Evolutionary conservation across 2,329 filamentous ascomycete species (phyloP).

Genomic region (Ascochyta fabae): DNA sequence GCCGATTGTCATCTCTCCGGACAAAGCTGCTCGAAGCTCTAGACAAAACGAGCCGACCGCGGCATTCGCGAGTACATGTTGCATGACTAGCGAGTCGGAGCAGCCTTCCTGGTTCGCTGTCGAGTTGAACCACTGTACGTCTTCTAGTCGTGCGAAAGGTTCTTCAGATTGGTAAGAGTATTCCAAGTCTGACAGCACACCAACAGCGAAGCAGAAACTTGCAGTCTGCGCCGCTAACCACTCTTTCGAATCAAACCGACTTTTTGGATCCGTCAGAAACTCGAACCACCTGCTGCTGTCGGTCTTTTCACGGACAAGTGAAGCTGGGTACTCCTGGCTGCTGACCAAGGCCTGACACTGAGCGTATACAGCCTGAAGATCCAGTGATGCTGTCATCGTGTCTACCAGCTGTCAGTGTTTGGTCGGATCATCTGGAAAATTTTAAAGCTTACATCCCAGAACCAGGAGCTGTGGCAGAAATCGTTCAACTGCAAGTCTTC

Average conservation of each 20-base stretch:
- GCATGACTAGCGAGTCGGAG: slow-evolving; percentile 11
- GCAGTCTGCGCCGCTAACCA: slow-evolving; percentile 11
- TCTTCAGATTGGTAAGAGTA: slow-evolving; percentile 7
- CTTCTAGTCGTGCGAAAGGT: slow-evolving; percentile 12
- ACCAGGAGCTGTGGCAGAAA: slow-evolving; percentile 13
- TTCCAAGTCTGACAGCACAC: slow-evolving; percentile 5
- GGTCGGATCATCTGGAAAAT: background rate
- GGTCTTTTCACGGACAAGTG: slow-evolving; percentile 4
- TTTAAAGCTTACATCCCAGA: slow-evolving; percentile 1
- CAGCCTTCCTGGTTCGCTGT: background rate
- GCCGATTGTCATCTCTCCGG: slow-evolving; percentile 15
- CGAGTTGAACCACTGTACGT: slow-evolving; percentile 18
- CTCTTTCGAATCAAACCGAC: slow-evolving; percentile 8
- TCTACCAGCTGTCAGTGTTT: slow-evolving; percentile 1
- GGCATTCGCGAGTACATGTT: slow-evolving; percentile 13
- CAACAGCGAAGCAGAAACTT: slow-evolving; percentile 14
- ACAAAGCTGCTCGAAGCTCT: slow-evolving; percentile 10
- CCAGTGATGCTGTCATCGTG: slow-evolving; percentile 10
- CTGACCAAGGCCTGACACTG: slow-evolving; percentile 13
- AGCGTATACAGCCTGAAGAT: slow-evolving; percentile 8
- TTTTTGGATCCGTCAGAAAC: slow-evolving; percentile 12
- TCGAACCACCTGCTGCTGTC: slow-evolving; percentile 17
- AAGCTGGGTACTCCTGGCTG: slow-evolving; percentile 13
- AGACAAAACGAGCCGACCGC: slow-evolving; percentile 15
- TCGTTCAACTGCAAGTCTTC: background rate